Conservation (phyloP, 169 alveolate genomes). For the Cryptosporidium tyzzeri region DNA sequence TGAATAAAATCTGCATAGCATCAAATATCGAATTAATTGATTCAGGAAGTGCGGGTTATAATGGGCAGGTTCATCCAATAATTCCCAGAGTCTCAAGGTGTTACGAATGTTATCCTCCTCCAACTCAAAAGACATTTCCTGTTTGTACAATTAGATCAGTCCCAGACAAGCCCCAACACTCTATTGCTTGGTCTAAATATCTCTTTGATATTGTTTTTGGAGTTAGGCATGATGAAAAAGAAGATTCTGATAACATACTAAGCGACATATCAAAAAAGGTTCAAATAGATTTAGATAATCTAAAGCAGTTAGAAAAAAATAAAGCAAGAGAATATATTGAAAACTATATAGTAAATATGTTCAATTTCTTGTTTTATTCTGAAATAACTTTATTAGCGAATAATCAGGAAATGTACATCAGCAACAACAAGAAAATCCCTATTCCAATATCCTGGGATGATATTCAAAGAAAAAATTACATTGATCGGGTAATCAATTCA, state of each 20-base stretch:
- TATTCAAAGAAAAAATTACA: background rate
- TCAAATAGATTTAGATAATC: constrained; percentile 20
- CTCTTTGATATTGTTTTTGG: constrained; percentile 89
- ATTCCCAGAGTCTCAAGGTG: constrained; percentile 91
- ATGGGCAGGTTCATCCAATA: constrained; percentile 91
- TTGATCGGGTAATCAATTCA: background rate
- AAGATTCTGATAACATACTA: constrained; percentile 77
- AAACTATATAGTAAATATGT: constrained; percentile 31
- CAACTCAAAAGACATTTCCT: constrained; percentile 92
- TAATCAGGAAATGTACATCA: background rate
- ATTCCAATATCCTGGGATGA: constrained; percentile 42
- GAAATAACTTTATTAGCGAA: constrained; percentile 13
- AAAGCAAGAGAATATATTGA: constrained; percentile 68
- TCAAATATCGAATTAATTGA: constrained; percentile 92
- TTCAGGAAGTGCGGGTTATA: constrained; percentile 96
- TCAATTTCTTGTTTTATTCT: constrained; percentile 22
- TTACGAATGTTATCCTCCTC: constrained; percentile 92
- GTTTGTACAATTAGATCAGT: constrained; percentile 98
- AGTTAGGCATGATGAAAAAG: constrained; percentile 70
- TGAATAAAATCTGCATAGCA: constrained; percentile 91
- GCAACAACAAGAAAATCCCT: constrained; percentile 34
- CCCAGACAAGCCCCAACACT: constrained; percentile 98
- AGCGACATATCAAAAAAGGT: constrained; percentile 78
- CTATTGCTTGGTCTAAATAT: constrained; percentile 97
- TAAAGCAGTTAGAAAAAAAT: constrained; percentile 72